Base-by-base conservation (phyloP, 768 basidiomycete genomes). In the Sistotremastrum niveocremeum region DNA sequence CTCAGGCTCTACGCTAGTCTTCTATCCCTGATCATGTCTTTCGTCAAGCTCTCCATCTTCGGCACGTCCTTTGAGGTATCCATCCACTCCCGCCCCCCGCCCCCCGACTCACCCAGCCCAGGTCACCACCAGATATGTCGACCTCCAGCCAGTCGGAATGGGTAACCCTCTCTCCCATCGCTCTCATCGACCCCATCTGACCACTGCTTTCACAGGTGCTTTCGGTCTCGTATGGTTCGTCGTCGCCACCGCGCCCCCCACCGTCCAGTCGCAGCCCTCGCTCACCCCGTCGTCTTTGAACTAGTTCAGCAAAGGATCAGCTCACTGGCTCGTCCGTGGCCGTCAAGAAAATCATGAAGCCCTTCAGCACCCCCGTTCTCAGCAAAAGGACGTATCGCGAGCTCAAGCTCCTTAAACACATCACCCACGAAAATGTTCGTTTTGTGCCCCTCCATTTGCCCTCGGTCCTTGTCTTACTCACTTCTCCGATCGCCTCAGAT, bases 291-390 rank as follows among this genome's bases (percentile, higher is more conserved):
- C 37, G 35, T 48, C 37, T 28, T 37, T 11, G 12, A 40, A 31
- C 40, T 54, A 94, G 91, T 57, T 93, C 90, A 11, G 84, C 89
- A 34, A 93, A 91, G 64, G 87, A 94, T 62, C 93, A 97, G 64
- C 77, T 98, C 46, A 94, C 90, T 6, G 84, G 79, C 37, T 77
- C 89, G 40, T 85, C 88, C 11, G 93, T 94, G 47, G 95, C 95
- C 58, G 93, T 99, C 71, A 99, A 99, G 78, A 98, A 98, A 79
- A 99, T 98, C 71, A 98, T 98, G 94, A 99, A 99, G 65, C 95
- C 95, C 5, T 99, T 99, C 69, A 87, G 84, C 61, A 97, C 95
- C 5, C 93, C 95, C 12, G 95, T 99, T n/a, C 73, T 99, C 56
- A 84, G 82, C 64, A 98, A 98, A 68, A 74, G 95, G 52, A 99